These are phyloP conservation scores for Aureobasidium mangrovei DNA, from an alignment of 2,329 filamentous ascomycete species.

Conservation along the genomic window DNA sequence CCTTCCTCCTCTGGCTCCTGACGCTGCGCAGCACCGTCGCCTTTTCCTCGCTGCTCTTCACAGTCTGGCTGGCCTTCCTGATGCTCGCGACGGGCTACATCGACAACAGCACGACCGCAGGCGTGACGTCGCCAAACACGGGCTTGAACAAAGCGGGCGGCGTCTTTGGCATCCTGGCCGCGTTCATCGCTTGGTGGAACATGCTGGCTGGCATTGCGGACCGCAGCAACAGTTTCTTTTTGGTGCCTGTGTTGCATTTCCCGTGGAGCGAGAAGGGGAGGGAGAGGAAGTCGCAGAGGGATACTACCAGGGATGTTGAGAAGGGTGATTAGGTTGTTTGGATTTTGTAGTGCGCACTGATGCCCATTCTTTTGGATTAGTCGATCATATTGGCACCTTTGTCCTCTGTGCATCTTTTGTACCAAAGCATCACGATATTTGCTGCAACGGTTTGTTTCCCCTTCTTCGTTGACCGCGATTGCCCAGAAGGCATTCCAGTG, in stretches of 20 bases:
- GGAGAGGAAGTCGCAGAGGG: neutral
- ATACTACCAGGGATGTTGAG: neutral
- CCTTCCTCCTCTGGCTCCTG: conserved; percentile 61
- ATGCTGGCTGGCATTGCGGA: conserved; percentile 63
- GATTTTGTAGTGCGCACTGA: too few relatives aligned
- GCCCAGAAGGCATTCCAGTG: too few relatives aligned
- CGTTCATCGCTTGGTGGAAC: conserved; percentile 82
- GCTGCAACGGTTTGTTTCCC: too few relatives aligned
- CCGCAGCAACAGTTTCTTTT: conserved; percentile 27
- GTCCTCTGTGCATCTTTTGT: too few relatives aligned
- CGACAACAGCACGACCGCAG: conserved; percentile 27
- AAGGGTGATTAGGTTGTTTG: neutral
- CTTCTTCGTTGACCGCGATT: too few relatives aligned
- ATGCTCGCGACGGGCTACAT: conserved; percentile 59
- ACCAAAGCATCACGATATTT: too few relatives aligned
- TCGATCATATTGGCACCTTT: too few relatives aligned
- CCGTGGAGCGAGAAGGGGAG: conserved; percentile 25
- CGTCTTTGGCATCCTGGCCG: conserved; percentile 69
- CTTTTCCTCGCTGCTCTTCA: conserved; percentile 70
- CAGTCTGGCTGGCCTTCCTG: conserved; percentile 63
- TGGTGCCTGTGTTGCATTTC: conserved; percentile 27
- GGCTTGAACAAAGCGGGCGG: conserved; percentile 57
- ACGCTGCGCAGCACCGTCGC: conserved; percentile 69
- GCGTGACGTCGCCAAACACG: conserved; percentile 22
- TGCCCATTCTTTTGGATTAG: too few relatives aligned